These are phyloP conservation scores for Acacia concinna DNA, from an alignment of 331 rosid genomes.

Conservation along the genomic window DNA sequence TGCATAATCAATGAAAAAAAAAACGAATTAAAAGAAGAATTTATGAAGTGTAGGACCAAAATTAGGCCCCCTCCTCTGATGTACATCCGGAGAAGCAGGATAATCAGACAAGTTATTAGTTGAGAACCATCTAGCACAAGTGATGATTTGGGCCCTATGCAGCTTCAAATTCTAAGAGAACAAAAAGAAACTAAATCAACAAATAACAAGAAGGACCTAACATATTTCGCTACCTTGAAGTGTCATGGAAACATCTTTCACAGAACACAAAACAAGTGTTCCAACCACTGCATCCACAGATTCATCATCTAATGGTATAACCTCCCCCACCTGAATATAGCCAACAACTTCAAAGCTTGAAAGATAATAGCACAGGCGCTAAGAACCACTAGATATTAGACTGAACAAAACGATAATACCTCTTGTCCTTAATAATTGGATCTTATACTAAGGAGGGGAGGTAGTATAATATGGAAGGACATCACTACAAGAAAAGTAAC, in stretches of 20 bases:
- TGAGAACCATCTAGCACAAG: not conserved
- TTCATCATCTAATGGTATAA: conserved; percentile 75
- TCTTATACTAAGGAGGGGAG: too few relatives aligned
- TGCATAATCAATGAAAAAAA: not conserved
- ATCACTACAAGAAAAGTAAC: not conserved
- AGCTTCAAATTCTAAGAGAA: conserved; percentile 6
- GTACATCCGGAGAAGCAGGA: not conserved
- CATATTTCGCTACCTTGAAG: conserved; percentile 54
- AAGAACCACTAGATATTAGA: not conserved
- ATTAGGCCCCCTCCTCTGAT: not conserved
- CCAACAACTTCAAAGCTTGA: conserved; percentile 22
- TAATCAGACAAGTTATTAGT: not conserved
- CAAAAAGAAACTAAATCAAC: not conserved
- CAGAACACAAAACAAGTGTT: conserved; percentile 88
- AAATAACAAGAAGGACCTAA: not conserved
- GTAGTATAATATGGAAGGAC: not conserved
- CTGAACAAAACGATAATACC: not conserved
- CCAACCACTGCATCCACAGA: conserved; percentile 95
- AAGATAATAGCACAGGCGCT: conserved; percentile 10
- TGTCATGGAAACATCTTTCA: conserved; percentile 67
- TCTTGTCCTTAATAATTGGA: too few relatives aligned
- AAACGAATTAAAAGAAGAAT: not conserved
- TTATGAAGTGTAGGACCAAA: not conserved
- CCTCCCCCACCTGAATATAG: conserved; percentile 74
- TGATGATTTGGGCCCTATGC: not conserved